A percentile compares a stretch with the other conserved stretches of the same genome.
Evolutionary conservation across 2,329 filamentous ascomycete genomes (phyloP).

Genomic region (Acarospora socialis): DNA sequence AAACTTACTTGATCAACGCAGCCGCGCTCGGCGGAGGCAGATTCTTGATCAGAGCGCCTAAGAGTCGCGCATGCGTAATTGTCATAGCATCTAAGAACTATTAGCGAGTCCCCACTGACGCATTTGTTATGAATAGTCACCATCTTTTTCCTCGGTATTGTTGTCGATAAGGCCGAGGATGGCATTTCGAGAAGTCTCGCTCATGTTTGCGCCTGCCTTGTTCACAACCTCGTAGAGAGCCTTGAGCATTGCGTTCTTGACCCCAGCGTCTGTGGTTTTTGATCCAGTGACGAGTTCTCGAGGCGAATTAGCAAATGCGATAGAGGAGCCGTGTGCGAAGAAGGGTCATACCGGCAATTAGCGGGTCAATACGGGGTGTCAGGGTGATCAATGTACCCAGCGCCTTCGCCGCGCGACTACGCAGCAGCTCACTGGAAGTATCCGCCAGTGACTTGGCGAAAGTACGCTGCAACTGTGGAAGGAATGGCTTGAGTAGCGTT

Average conservation of each 20-base stretch:
- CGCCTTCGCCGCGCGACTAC: constrained; percentile 81
- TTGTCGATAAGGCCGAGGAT: constrained; percentile 80
- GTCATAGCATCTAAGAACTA: constrained; percentile 49
- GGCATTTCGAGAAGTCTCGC: constrained; percentile 71
- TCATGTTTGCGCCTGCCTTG: constrained; percentile 91
- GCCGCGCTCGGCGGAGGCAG: constrained; percentile 50
- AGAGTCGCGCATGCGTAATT: constrained; percentile 77
- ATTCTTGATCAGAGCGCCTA: constrained; percentile 81
- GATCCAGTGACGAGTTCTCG: constrained; percentile 86
- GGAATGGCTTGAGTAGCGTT: constrained; percentile 84
- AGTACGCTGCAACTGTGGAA: constrained; percentile 89
- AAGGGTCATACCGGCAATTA: constrained; percentile 47
- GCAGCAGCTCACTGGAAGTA: constrained; percentile 73
- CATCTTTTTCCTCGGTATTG: constrained; percentile 60
- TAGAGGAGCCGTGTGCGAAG: too few species aligned
- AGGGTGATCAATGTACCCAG: constrained; percentile 90
- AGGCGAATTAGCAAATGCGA: too few species aligned
- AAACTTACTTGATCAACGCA: constrained; percentile 39
- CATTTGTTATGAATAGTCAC: constrained; percentile 32
- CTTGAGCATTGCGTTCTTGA: constrained; percentile 92
- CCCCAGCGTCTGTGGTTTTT: constrained; percentile 74
- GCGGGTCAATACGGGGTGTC: constrained; percentile 85
- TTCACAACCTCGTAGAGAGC: constrained; percentile 91
- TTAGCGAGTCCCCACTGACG: too few species aligned
- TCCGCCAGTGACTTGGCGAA: constrained; percentile 95